Conservation (phyloP, 1,284 basidiomycete genomes). For the Ustilago shanxiensis region DNA sequence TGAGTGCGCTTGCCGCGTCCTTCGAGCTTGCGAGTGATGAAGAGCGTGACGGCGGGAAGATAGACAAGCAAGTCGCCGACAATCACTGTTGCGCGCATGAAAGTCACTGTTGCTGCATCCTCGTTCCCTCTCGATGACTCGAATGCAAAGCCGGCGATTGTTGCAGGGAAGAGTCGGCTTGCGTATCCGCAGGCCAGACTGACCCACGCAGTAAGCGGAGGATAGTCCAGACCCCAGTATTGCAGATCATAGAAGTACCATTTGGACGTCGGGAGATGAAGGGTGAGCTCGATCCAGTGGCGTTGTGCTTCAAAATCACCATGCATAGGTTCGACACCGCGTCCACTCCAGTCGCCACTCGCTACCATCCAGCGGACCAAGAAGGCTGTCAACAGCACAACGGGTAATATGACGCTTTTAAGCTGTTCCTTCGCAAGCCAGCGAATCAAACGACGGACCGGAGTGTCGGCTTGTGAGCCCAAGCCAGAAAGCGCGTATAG, state of each 20-base stretch:
- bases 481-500: slow-evolving; percentile 32
- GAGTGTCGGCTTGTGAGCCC: slow-evolving; percentile 51
- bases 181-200: slow-evolving; percentile 46
- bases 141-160: slow-evolving; percentile 74
- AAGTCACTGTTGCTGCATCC: slow-evolving; percentile 74
- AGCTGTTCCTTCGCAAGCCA: slow-evolving; percentile 58
- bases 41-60: slow-evolving; percentile 75
- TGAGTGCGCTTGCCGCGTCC: slow-evolving; percentile 62
- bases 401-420: slow-evolving; percentile 23
- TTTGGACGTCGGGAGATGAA: slow-evolving; percentile 78
- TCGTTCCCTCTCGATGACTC: slow-evolving; percentile 83
- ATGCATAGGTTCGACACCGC: slow-evolving; percentile 81
- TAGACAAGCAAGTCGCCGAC: slow-evolving; percentile 80
- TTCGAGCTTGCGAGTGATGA: slow-evolving; percentile 57
- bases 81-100: slow-evolving; percentile 84
- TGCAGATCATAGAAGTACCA: slow-evolving; percentile 90
- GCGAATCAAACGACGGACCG: slow-evolving; percentile 56
- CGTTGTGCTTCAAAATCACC: slow-evolving; percentile 94
- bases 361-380: slow-evolving; percentile 58
- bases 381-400: slow-evolving; percentile 33
- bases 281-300: slow-evolving; percentile 92
- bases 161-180: slow-evolving; percentile 36
- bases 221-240: slow-evolving; percentile 88
- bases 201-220: slow-evolving; percentile 83
- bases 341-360: slow-evolving; percentile 73